These are phyloP conservation scores for Immersiporthe knoxdaviesiana DNA, from an alignment of 2,329 filamentous ascomycete genomes.

Conservation along the genomic window DNA sequence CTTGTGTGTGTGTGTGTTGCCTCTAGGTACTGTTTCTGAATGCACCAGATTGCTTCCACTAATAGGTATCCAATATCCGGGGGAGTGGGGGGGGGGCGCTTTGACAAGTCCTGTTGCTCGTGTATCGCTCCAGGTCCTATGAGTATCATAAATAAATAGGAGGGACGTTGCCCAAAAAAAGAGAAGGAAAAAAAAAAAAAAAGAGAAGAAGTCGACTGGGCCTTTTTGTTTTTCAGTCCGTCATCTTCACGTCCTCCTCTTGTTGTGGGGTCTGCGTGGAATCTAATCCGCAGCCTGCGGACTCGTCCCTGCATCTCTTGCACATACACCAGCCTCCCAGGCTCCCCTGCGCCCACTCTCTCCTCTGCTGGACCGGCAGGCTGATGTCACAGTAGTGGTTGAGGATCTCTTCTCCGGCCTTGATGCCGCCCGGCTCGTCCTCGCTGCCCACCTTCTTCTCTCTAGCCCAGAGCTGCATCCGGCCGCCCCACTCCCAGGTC, in stretches of 20 bases:
- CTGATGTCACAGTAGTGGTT: slow-evolving; percentile 90
- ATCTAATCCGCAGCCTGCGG: slow-evolving; percentile 35
- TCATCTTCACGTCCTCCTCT: slow-evolving; percentile 12
- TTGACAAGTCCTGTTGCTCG: slow-evolving; percentile 13
- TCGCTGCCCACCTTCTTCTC: slow-evolving; percentile 59
- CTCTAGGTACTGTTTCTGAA: slow-evolving; percentile 7
- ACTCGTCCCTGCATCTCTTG: slow-evolving; percentile 76
- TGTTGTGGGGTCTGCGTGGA: not conserved
- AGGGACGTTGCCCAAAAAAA: not conserved
- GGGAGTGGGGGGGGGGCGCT: not conserved
- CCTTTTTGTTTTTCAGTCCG: not conserved
- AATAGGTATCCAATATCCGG: not conserved
- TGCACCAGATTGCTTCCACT: not conserved
- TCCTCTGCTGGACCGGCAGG: slow-evolving; percentile 74
- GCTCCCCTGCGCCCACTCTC: slow-evolving; percentile 87
- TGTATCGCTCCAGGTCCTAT: slow-evolving; percentile 17
- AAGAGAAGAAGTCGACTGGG: not conserved
- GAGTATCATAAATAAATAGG: not conserved
- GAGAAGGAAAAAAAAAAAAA: too few species aligned
- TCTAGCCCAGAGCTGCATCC: slow-evolving; percentile 71
- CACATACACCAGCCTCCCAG: slow-evolving; percentile 91
- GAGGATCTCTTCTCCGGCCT: slow-evolving; percentile 79
- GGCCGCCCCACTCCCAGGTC: slow-evolving; percentile 87
- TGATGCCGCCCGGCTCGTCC: slow-evolving; percentile 63
- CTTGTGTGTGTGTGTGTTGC: not conserved